Evolutionary conservation across 306 rosid genomes (phyloP), one percentile per base, ranked within the genome.

Genomic region (Datisca glomerata): DNA sequence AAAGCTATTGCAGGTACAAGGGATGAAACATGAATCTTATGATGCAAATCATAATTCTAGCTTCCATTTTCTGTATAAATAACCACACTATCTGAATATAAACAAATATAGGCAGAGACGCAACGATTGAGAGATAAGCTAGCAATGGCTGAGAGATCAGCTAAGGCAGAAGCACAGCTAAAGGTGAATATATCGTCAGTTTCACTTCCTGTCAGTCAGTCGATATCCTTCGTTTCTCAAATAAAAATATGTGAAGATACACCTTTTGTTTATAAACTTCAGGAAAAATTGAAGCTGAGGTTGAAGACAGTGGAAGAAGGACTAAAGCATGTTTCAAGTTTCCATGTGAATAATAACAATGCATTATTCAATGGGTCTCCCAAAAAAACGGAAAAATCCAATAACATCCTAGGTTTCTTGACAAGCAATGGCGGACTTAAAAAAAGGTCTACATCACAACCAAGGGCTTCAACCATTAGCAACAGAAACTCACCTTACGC

Each of bases 241-340:
- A n/a, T n/a, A n/a, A n/a, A n/a, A n/a, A n/a, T n/a, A n/a, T n/a
- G n/a, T n/a, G n/a, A n/a, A n/a, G n/a, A n/a, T n/a, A n/a, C n/a
- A n/a, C n/a, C n/a, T n/a, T n/a, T n/a, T n/a, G n/a, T n/a, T n/a
- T n/a, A 11, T 31, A 43, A 34, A 34, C 47, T 39, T 24, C 71
- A 89, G 98, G 93, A 83, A 34, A 89, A 89, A 55, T 56, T 89
- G 55, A 89, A 77, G 73, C 70, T 89, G 69, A 75, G 98, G 58
- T 45, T 89, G 42, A 77, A 72, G 62, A 89, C 85, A 18, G 59
- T 84, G 15, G 98, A 89, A 70, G 93, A 83, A 62, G 93, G 95
- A 53, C 54, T 89, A 24, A 80, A 78, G 73, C 50, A 80, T 39
- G 67, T 61, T 29, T 54, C 75, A 34, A 52, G 69, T 41, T 17